phyloP scores from a whole-genome alignment of 176 grass and related monocot genomes.

The Neostapfia colusana region DNA sequence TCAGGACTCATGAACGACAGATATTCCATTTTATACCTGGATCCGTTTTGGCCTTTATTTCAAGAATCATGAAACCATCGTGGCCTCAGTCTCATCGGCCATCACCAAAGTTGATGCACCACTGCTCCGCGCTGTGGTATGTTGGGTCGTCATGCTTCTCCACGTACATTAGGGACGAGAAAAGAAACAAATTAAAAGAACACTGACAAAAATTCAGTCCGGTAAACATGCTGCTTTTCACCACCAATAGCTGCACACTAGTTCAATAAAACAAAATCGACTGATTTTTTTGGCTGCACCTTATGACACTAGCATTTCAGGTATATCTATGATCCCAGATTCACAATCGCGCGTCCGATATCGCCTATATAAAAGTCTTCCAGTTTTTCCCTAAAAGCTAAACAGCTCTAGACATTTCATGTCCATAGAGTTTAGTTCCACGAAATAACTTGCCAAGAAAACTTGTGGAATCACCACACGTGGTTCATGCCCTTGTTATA shows the following conservation, averaged over 20 bases:
- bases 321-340: too few species aligned
- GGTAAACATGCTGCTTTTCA: not conserved
- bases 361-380: not conserved
- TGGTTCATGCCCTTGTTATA: not conserved
- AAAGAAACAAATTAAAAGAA: not conserved
- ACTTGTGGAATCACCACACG: not conserved
- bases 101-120: not conserved
- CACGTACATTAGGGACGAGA: not conserved
- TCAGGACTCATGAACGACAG: too few species aligned
- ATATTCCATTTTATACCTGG: too few species aligned
- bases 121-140: not conserved
- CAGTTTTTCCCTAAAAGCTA: too few species aligned
- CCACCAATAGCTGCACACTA: not conserved
- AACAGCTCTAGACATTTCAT: too few species aligned
- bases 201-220: not conserved
- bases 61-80: not conserved
- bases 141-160: not conserved
- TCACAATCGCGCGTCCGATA: not conserved
- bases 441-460: not conserved
- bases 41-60: not conserved
- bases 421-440: not conserved
- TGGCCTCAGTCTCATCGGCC: not conserved
- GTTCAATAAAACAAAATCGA: not conserved
- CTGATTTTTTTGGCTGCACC: not conserved
- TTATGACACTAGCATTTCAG: not conserved